Conservation (phyloP, 2,329 filamentous ascomycete genomes). For the Colletotrichum sp. region DNA sequence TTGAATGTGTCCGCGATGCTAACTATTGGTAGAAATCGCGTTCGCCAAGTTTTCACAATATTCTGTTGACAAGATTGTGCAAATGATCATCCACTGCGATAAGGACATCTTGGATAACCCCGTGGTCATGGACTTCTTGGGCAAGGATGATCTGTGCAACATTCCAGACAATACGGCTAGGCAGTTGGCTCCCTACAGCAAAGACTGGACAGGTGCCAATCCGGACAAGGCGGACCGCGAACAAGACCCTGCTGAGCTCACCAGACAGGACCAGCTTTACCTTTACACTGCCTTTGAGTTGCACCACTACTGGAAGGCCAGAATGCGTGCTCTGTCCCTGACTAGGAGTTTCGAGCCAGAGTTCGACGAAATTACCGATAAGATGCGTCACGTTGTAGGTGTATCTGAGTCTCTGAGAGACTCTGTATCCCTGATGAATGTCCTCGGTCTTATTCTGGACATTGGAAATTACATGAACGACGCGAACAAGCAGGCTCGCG, state of each 20-base stretch:
- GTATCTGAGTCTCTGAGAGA: constrained; percentile 91
- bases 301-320: constrained; percentile 97
- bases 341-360: constrained; percentile 85
- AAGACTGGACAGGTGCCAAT: constrained; percentile 92
- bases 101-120: constrained; percentile 84
- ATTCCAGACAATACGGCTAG: constrained; percentile 91
- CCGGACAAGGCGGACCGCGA: constrained; percentile 80
- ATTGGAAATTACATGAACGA: constrained; percentile 99
- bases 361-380: constrained; percentile 88
- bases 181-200: constrained; percentile 92
- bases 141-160: constrained; percentile 90
- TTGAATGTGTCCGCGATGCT: not conserved
- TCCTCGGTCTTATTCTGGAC: constrained; percentile 92
- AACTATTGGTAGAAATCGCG: constrained; percentile 70
- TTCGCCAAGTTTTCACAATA: constrained; percentile 91
- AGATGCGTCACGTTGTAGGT: constrained; percentile 82
- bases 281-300: constrained; percentile 92
- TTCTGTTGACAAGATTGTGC: constrained; percentile 82
- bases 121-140: constrained; percentile 96
- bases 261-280: constrained; percentile 94
- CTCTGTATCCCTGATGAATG: constrained; percentile 93
- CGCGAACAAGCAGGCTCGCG: constrained; percentile 95
- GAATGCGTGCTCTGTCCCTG: constrained; percentile 88
- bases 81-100: constrained; percentile 96
- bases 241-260: constrained; percentile 85